These are phyloP conservation scores for Corylus heterophylla DNA, from an alignment of 306 rosid genomes.

Conservation along the genomic window DNA sequence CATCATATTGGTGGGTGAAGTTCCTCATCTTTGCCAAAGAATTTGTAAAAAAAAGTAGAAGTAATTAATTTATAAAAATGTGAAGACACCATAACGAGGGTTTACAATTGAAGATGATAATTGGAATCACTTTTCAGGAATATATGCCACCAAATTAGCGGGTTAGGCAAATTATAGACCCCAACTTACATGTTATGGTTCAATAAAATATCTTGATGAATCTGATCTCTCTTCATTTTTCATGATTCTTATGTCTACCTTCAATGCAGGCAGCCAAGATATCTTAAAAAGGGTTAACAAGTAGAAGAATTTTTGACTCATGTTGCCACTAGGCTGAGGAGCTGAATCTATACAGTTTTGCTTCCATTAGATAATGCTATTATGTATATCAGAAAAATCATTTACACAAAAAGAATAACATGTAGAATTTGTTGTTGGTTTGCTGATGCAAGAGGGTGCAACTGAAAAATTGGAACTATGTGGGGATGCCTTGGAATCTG, in stretches of 20 bases:
- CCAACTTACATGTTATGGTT: neutral
- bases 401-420: neutral
- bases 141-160: neutral
- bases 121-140: neutral
- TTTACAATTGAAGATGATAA: conserved; percentile 3
- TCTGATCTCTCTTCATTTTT: neutral
- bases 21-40: neutral
- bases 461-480: conserved; percentile 5
- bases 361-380: conserved; percentile 16
- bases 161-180: conserved; percentile 2
- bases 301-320: neutral
- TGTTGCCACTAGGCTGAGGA: conserved; percentile 9
- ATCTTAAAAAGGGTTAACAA: neutral
- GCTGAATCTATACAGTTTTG: conserved; percentile 1
- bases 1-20: neutral
- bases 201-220: neutral
- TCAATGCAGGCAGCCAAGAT: neutral
- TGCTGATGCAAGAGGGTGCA: conserved; percentile 24
- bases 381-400: neutral
- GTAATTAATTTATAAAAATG: neutral
- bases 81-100: neutral
- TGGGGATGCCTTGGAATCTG: conserved; percentile 19
- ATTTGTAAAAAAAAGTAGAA: neutral
- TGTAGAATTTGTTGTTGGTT: conserved; percentile 15
- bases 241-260: neutral